Percentiles rank a stretch among this genome's conserved stretches.
phyloP scores from a whole-genome alignment of 441 rosid species.

The Arabidopsis lyrata region DNA sequence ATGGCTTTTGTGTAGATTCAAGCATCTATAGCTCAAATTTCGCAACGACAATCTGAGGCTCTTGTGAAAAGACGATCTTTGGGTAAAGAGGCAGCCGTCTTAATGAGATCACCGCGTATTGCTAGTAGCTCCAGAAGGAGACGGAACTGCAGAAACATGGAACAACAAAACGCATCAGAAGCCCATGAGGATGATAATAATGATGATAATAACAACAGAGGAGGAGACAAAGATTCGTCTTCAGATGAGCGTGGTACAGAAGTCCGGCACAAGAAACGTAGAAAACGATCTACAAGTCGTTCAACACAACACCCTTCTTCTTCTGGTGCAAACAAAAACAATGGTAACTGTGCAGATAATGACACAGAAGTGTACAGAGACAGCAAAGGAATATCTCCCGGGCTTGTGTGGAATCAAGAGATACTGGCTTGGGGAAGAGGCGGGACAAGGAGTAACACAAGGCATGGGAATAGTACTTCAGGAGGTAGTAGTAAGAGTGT shows the following conservation, averaged over 20 bases:
- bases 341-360: constrained; percentile 52
- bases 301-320: constrained; percentile 60
- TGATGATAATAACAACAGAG: constrained; percentile 57
- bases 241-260: constrained; percentile 79
- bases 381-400: constrained; percentile 58
- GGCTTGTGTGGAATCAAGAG: constrained; percentile 62
- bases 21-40: constrained; percentile 76
- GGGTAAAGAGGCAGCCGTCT: constrained; percentile 57
- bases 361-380: constrained; percentile 56
- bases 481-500: constrained; percentile 54
- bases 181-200: constrained; percentile 60
- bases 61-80: constrained; percentile 59
- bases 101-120: constrained; percentile 57
- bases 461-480: constrained; percentile 57
- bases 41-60: constrained; percentile 73
- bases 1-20: constrained; percentile 61
- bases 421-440: constrained; percentile 82
- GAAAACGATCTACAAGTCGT: constrained; percentile 59
- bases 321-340: constrained; percentile 53
- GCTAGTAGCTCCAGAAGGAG: constrained; percentile 54
- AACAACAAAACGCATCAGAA: constrained; percentile 54
- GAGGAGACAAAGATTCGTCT: constrained; percentile 73
- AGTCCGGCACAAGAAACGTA: constrained; percentile 62
- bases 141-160: constrained; percentile 53
- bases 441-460: constrained; percentile 72